A percentile compares a stretch with the other conserved stretches of the same genome.
Conservation (phyloP, 2,329 filamentous ascomycete species). For the Ustilaginoidea virens region DNA sequence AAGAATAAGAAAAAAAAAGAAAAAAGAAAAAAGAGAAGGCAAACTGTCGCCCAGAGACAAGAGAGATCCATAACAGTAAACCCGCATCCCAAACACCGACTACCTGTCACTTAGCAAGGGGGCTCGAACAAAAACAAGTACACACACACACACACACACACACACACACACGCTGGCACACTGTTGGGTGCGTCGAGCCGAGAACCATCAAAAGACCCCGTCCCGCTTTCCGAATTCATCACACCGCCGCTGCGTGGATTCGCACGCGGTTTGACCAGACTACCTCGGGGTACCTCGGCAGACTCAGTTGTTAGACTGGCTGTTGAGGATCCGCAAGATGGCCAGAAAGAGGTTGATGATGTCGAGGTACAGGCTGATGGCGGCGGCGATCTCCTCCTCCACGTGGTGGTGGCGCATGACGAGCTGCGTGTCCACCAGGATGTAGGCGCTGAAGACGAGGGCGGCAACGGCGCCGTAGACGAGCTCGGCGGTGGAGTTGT, state of each 20-base stretch:
- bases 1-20: background rate
- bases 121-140: no score
- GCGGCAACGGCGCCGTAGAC: constrained; percentile 71
- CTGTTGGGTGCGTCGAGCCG: no score
- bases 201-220: no score
- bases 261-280: no score
- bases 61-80: background rate
- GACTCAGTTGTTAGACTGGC: constrained; percentile 75
- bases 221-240: no score
- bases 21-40: background rate
- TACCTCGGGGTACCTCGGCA: no score
- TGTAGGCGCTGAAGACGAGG: constrained; percentile 85
- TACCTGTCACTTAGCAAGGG: no score
- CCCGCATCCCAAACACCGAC: no score
- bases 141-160: no score
- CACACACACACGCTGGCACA: no score
- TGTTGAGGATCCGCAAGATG: constrained; percentile 92
- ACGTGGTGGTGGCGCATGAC: constrained; percentile 93
- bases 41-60: no score
- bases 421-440: constrained; percentile 90
- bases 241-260: no score
- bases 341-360: constrained; percentile 95
- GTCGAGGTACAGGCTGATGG: constrained; percentile 89
- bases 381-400: constrained; percentile 92
- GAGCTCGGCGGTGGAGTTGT: constrained; percentile 67